Evolutionary conservation across 225 moss, liverwort and hornwort genomes (phyloP), one percentile per base, ranked within the genome.

Genomic region (Asterella californica): DNA sequence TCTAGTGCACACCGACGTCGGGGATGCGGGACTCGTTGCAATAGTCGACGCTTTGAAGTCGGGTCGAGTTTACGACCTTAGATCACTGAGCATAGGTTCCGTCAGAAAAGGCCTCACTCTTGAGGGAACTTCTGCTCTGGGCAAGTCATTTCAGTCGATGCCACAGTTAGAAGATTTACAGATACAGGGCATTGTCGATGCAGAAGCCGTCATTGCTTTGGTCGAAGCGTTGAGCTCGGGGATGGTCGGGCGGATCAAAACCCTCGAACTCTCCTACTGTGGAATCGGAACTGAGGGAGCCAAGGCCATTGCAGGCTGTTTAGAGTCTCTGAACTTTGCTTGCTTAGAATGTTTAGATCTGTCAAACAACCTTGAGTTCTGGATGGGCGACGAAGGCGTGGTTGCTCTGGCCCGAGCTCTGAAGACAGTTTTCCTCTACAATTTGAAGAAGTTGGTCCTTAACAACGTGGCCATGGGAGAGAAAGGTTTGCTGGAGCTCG

Each of bases 291-390:
- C 29, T 37, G 61, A 48, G 21, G 82, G 82, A 2, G 78, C 72
- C 21, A 33, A 17, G 64, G 72, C 73, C 53, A 52, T 83, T 25
- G 78, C 27, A 7, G 15, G 32, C 17, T 78, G 32, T 22, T 22
- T 82, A 32, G 38, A 17, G 18, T 79, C 64, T 25, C 46, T 70
- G 27, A 33, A 82, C 45, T 33, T 82, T 37, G 57, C 66, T 48
- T 36, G 19, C 0, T 46, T 76, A 12, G n/a, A 24, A 8, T 5
- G 6, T 6, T 45, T 82, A 9, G 25, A 47, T 11, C 32, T 82
- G 17, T 10, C 25, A 9, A 29, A 18, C 7, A 72, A 71, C 48
- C 3, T 22, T 0, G 33, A 48, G 0, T 33, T 29, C 8, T 64
- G 64, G 64, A 64, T 64, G 64, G 64, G 64, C 8, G 80, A 73